Percentiles rank a stretch among this genome's conserved stretches.
phyloP scores from a whole-genome alignment of 2,329 filamentous ascomycete genomes.

The Calonectria pteridis region DNA sequence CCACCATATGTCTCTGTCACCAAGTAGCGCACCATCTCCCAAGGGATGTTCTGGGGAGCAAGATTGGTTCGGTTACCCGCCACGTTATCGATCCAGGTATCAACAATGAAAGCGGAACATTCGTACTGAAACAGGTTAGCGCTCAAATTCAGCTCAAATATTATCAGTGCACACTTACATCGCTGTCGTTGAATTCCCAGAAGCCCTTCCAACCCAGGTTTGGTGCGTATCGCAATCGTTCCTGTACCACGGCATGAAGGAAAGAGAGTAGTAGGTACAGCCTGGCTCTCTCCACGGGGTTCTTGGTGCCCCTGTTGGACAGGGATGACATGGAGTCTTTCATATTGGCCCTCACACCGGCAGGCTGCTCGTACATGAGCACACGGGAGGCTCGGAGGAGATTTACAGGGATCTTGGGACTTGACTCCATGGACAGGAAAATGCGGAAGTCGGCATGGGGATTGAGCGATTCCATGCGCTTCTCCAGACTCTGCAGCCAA shows the following conservation, averaged over 20 bases:
- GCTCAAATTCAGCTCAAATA: neutral
- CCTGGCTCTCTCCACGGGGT: slow-evolving; percentile 90
- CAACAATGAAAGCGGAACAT: slow-evolving; percentile 95
- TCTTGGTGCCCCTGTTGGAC: slow-evolving; percentile 79
- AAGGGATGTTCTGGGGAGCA: slow-evolving; percentile 92
- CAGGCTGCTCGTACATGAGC: slow-evolving; percentile 97
- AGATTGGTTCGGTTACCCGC: slow-evolving; percentile 92
- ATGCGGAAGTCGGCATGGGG: slow-evolving; percentile 93
- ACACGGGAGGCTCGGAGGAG: slow-evolving; percentile 92
- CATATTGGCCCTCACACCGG: slow-evolving; percentile 97
- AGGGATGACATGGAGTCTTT: slow-evolving; percentile 93
- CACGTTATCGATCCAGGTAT: slow-evolving; percentile 89
- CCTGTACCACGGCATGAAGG: slow-evolving; percentile 95
- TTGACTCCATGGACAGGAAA: slow-evolving; percentile 98
- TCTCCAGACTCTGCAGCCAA: slow-evolving; percentile 97
- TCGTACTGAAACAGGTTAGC: slow-evolving; percentile 76
- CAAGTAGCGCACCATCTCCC: slow-evolving; percentile 93
- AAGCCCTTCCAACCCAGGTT: slow-evolving; percentile 97
- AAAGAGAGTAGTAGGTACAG: slow-evolving; percentile 94
- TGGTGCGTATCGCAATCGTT: slow-evolving; percentile 93
- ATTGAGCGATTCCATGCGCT: slow-evolving; percentile 94
- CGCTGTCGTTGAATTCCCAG: slow-evolving; percentile 99
- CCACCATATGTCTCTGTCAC: slow-evolving; percentile 96
- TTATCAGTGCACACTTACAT: slow-evolving; percentile 75
- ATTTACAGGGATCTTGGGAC: slow-evolving; percentile 96